Base-by-base conservation (phyloP, 2,329 filamentous ascomycete genomes). In the Fusarium longipes region DNA sequence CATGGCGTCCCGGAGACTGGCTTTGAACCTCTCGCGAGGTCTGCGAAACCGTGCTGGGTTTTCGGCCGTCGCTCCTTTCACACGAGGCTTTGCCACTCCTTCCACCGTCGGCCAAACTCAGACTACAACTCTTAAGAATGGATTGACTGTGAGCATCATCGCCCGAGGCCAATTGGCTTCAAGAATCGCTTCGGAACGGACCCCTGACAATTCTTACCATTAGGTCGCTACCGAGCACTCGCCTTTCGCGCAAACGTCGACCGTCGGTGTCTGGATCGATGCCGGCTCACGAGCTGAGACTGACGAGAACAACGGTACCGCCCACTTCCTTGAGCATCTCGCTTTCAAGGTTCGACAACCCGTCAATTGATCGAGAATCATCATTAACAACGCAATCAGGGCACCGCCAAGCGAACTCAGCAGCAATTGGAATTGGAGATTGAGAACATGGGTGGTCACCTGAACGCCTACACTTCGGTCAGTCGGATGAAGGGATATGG, bases 381-480 rank as follows among this genome's bases (percentile, higher is more conserved):
- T 65, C 38, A 52, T 69, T 74, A 63, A 74, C 65, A 62, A 43
- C 24, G 45, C 43, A 36, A 32, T 15, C n/a, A 94, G 94, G 96
- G 96, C 75, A 99, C 96, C 73, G 87, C 91, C 82, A 97, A 92
- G 86, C 89, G 96, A 82, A 93, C 92, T 71, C 96, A 99, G 83
- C 92, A 96, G 80, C 96, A 99, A 85, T 87, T 99, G 80, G 96
- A 99, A 86, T 90, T 99, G 71, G 96, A 99, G 86, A 98, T 99
- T 78, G 96, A 99, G 88, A 99, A 99, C 86, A 97, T 99, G 93
- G 96, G 96, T 81, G 96, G 93, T 71, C 96, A 99, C 85, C 88
- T 99, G 76, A 99, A 99, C 83, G 96, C 96, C 80, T 99, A 99
- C 87, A 99, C 96, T 76, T 98, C 95, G 86, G 94, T 97, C 89